These are phyloP conservation scores for Syncephalastrum sp. DNA, from an alignment of 371 early-diverging fungal genomes.

Conservation along the genomic window DNA sequence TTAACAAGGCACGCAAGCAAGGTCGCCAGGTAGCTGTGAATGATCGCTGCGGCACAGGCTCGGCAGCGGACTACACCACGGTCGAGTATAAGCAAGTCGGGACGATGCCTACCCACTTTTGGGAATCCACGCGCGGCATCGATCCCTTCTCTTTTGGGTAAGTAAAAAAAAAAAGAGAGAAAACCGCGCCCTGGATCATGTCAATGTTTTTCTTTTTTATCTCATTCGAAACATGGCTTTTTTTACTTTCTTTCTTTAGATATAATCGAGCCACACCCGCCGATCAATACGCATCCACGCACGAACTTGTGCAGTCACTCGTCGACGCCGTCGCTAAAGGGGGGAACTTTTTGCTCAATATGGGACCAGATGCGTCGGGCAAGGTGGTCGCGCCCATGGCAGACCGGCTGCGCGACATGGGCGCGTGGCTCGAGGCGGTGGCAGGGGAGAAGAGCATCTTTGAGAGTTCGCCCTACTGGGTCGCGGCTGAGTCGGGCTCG, in stretches of 20 bases:
- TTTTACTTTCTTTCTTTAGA: no score
- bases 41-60: constrained; percentile 17
- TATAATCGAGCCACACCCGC: constrained; percentile 28
- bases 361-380: constrained; percentile 34
- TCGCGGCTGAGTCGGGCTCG: background rate
- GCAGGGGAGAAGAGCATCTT: constrained; percentile 6
- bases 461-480: constrained; percentile 13
- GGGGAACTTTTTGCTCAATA: constrained; percentile 30
- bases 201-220: background rate
- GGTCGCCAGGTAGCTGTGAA: constrained; percentile 22
- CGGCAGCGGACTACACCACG: constrained; percentile 12
- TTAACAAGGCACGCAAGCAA: constrained; percentile 17
- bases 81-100: constrained; percentile 8
- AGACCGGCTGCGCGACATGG: constrained; percentile 15
- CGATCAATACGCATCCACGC: constrained; percentile 24
- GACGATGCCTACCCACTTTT: constrained; percentile 9
- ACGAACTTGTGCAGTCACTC: constrained; percentile 20
- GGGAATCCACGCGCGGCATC: constrained; percentile 22
- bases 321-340: constrained; percentile 28
- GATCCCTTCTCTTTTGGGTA: constrained; percentile 21
- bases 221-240: background rate
- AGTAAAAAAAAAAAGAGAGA: no score
- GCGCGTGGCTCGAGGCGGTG: constrained; percentile 21
- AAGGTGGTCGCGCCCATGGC: constrained; percentile 16
- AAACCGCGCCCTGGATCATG: background rate